Base-by-base conservation (phyloP, 257 asterid genomes). In the Rauvolfia tetraphylla region DNA sequence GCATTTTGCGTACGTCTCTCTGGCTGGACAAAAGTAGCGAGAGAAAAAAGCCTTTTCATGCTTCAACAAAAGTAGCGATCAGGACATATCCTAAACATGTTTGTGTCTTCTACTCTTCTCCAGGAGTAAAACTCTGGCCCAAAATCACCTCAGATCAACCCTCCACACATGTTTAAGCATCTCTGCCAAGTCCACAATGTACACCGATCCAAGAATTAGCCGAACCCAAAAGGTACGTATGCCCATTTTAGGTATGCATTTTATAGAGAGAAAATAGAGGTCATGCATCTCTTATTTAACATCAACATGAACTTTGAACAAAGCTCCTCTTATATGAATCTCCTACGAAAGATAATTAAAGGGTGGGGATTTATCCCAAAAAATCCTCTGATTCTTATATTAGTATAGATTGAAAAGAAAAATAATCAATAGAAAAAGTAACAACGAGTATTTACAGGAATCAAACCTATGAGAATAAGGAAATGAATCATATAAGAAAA, bases 261-360 rank as follows among this genome's bases (percentile, higher is more conserved):
- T 39, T 68, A 7, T 46, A 14, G 31, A 78, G 25, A n/a, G 4
- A 63, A 46, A 14, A 79, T 79, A 76, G 62, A 73, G 78, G 84
- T 85, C 89, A 83, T 81, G 89, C 83, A 72, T 79, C 83, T 79
- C 76, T 77, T 75, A 83, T 84, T 84, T 79, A 84, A 78, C 86
- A 76, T 82, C 77, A 87, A 81, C 66, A 80, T 69, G 79, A 79
- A 48, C 68, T 66, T 77, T 75, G n/a, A n/a, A n/a, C n/a, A n/a
- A n/a, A n/a, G n/a, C n/a, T n/a, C n/a, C n/a, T n/a, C n/a, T n/a
- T n/a, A n/a, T n/a, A n/a, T n/a, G n/a, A n/a, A n/a, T n/a, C n/a
- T n/a, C n/a, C n/a, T n/a, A n/a, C n/a, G n/a, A n/a, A n/a, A n/a
- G n/a, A n/a, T n/a, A n/a, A n/a, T n/a, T n/a, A n/a, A n/a, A n/a